Base-by-base conservation (phyloP, 2,329 filamentous ascomycete species). In the Conoideocrella luteorostrata region DNA sequence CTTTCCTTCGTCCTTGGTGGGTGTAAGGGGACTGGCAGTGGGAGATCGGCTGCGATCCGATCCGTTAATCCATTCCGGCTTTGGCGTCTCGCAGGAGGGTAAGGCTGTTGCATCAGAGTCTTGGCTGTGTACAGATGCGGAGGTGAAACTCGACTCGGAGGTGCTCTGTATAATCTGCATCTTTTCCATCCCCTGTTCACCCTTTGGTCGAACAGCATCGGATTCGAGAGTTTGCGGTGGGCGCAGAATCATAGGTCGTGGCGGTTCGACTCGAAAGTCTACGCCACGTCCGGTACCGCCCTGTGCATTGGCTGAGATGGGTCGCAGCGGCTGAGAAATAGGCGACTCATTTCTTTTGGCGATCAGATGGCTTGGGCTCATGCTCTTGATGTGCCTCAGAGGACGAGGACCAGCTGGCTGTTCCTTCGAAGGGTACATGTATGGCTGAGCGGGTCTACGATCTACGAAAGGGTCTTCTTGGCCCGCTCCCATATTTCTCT, bases 391-490 rank as follows among this genome's bases (percentile, higher is more conserved):
- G 6, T 48, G 45, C 23, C 50, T 30, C 38, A 52, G 35, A 7
- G 51, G 47, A 18, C 51, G 47, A 10, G 51, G 47, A 4, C 50
- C 47, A 4, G 35, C 41, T 1, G 44, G 45, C 9, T 46, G 39
- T n/a, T 21, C 21, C 9, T 41, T 43, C 9, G 34, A 12, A 11
- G 47, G 38, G 24, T 39, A 39, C 23, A 37, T 45, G 2, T 41
- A 40, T 33, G 33, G 28, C 24, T 18, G 40, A 0, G 36, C 37
- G 1, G 24, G 39, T 5, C 28, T 42, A n/a, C 33, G 32, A 18
- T 61, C 61, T 1, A 62, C 51, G 37, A 66, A 66, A 0, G 64
- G 63, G 23, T 66, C 64, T 18, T 55, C 45, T 2, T 41, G n/a
- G 18, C 4, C 41, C 2, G 17, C 13, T 3, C 18, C 39, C 12